Percentiles rank a stretch among this genome's conserved stretches.
Evolutionary conservation across 78 protist genomes (phyloP).

Genomic region (Diacronema lutheri): DNA sequence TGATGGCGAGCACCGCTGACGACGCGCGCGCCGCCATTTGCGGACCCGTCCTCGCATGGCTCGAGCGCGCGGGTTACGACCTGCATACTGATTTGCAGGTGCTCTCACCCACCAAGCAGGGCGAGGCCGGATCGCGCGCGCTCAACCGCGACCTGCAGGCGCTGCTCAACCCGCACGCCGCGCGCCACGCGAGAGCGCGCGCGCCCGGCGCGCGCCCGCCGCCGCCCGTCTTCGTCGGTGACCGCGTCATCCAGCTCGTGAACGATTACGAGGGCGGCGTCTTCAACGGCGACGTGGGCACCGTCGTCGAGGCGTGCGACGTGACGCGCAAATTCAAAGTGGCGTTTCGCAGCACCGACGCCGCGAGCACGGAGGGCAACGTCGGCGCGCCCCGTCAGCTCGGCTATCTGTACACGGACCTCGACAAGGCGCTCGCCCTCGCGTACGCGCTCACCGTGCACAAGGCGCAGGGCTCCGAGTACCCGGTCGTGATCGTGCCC

Average conservation of each 20-base stretch:
- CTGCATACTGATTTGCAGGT: background rate
- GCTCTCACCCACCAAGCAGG: background rate
- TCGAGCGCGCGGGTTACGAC: background rate
- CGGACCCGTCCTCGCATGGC: background rate
- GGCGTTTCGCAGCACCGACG: background rate
- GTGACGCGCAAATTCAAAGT: background rate
- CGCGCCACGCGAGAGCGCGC: background rate
- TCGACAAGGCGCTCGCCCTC: background rate
- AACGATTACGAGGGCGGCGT: background rate
- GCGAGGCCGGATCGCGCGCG: background rate
- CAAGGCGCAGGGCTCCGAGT: constrained; percentile 22
- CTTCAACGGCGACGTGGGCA: constrained; percentile 24
- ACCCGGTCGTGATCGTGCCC: constrained; percentile 1
- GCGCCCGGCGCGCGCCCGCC: too few relatives aligned
- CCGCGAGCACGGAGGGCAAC: background rate
- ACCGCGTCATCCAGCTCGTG: background rate
- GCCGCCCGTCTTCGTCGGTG: background rate
- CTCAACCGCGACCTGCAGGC: background rate
- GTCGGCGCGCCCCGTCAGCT: background rate
- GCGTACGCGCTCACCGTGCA: constrained; percentile 23
- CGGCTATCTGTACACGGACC: background rate
- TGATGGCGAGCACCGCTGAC: background rate
- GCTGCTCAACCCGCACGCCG: background rate
- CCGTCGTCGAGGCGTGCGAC: background rate
- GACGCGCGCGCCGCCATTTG: background rate